These are phyloP conservation scores for Gynochthodes officinalis DNA, from an alignment of 257 asterid species.

Conservation along the genomic window DNA sequence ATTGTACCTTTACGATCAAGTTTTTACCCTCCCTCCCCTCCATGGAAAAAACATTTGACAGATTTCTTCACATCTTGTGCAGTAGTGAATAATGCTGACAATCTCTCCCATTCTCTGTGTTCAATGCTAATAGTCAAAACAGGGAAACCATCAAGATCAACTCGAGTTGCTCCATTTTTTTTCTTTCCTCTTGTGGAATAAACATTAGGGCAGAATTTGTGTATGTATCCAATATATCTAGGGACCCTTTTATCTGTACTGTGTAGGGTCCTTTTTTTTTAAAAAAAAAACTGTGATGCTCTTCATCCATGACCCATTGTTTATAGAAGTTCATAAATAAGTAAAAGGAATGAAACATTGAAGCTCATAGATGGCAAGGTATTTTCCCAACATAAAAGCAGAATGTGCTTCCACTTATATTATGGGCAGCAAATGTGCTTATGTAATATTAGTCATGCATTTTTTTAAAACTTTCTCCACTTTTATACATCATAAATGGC, in stretches of 20 bases:
- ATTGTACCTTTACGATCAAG: no score
- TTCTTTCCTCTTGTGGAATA: background rate
- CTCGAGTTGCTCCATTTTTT: background rate
- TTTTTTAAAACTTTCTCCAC: background rate
- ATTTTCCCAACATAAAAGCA: background rate
- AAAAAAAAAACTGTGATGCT: background rate
- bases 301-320: background rate
- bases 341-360: background rate
- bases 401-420: background rate
- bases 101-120: background rate
- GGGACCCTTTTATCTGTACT: conserved; percentile 14
- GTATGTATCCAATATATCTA: background rate
- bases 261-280: no score
- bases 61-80: background rate
- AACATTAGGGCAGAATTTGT: background rate
- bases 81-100: conserved; percentile 6
- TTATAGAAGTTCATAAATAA: no score
- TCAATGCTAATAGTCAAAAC: conserved; percentile 3
- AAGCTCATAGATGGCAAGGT: background rate
- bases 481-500: background rate
- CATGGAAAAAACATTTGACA: conserved; percentile 18
- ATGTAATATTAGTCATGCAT: background rate
- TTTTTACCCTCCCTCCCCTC: conserved; percentile 13
- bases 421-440: background rate
- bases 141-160: background rate